Percentiles rank a stretch among this genome's conserved stretches.
These are phyloP conservation scores for Ceratobasidium sp. DNA, from an alignment of 1,284 basidiomycete species.

Conservation along the genomic window DNA sequence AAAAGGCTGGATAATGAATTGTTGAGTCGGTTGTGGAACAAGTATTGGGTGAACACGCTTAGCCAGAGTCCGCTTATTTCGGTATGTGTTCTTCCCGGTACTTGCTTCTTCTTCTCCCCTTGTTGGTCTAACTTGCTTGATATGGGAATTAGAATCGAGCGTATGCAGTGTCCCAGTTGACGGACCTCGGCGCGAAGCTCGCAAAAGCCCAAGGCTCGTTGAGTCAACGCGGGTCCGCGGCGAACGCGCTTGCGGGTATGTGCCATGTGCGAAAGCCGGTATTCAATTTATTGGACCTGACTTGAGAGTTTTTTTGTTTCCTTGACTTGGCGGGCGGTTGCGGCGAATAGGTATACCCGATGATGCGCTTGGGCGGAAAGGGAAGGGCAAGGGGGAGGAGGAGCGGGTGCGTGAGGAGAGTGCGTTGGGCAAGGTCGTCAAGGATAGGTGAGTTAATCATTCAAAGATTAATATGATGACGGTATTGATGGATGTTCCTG, in stretches of 20 bases:
- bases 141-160: constrained; percentile 79
- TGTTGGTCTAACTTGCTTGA: neutral
- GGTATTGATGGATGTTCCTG: constrained; percentile 7
- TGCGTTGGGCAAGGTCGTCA: constrained; percentile 82
- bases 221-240: constrained; percentile 52
- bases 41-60: constrained; percentile 98
- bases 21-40: constrained; percentile 95
- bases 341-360: constrained; percentile 52
- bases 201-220: constrained; percentile 67
- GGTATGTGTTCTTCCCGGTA: constrained; percentile 63
- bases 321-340: neutral
- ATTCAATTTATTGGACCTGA: neutral
- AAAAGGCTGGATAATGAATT: constrained; percentile 80
- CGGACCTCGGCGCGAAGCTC: constrained; percentile 90
- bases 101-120: too few relatives aligned
- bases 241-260: constrained; percentile 39
- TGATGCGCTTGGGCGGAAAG: constrained; percentile 39
- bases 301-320: neutral
- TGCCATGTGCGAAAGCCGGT: constrained; percentile 20
- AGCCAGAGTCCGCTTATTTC: constrained; percentile 91
- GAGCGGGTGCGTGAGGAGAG: constrained; percentile 83
- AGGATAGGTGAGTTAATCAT: constrained; percentile 74
- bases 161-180: constrained; percentile 89
- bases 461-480: constrained; percentile 47
- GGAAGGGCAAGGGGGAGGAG: constrained; percentile 66